Percentiles rank a stretch among this genome's conserved stretches.
These are phyloP conservation scores for Cladosporium sp. DNA, from an alignment of 2,329 filamentous ascomycete genomes.

Conservation along the genomic window DNA sequence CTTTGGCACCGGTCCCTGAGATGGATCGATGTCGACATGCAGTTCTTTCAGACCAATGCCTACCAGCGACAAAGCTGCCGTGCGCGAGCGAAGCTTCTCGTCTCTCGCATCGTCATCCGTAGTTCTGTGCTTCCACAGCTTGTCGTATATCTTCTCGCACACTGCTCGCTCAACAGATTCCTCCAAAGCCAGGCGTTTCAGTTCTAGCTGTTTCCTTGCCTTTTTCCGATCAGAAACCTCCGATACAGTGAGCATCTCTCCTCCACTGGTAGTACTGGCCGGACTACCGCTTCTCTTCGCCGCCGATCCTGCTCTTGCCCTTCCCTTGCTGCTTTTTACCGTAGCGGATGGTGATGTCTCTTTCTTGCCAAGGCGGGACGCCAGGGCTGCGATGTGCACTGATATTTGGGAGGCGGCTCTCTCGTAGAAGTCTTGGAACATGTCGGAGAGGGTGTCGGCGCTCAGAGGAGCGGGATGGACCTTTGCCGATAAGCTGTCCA, in stretches of 20 bases:
- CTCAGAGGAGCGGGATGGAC: slow-evolving; percentile 79
- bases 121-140: slow-evolving; percentile 85
- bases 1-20: slow-evolving; percentile 53
- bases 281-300: slow-evolving; percentile 32
- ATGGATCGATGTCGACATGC: slow-evolving; percentile 65
- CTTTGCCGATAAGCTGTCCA: slow-evolving; percentile 83
- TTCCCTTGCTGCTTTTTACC: slow-evolving; percentile 28
- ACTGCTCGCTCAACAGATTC: slow-evolving; percentile 81
- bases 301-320: slow-evolving; percentile 36
- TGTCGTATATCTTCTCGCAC: slow-evolving; percentile 58
- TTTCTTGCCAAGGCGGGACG: slow-evolving; percentile 64
- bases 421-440: slow-evolving; percentile 93
- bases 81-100: slow-evolving; percentile 90
- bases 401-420: slow-evolving; percentile 76
- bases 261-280: slow-evolving; percentile 41
- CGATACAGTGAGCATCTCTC: slow-evolving; percentile 78
- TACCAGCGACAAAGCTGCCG: slow-evolving; percentile 83
- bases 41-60: slow-evolving; percentile 86
- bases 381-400: slow-evolving; percentile 79
- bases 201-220: slow-evolving; percentile 71
- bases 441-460: slow-evolving; percentile 74
- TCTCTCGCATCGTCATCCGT: slow-evolving; percentile 94
- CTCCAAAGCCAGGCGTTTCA: slow-evolving; percentile 72
- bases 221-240: slow-evolving; percentile 79
- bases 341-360: slow-evolving; percentile 11